phyloP scores from a whole-genome alignment of 2,329 filamentous ascomycete genomes.

The Xylaria polymorpha region DNA sequence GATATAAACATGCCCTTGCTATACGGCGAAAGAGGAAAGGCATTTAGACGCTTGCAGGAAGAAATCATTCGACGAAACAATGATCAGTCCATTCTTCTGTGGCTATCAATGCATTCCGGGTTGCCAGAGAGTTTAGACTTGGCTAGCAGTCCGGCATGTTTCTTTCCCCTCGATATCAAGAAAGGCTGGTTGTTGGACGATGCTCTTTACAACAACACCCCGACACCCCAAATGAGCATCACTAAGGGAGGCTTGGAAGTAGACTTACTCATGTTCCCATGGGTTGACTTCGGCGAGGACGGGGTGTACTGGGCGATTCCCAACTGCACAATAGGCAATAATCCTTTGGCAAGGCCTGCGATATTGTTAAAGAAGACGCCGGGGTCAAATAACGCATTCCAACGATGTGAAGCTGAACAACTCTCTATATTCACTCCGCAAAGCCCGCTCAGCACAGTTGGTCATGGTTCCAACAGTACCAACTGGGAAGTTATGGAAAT shows the following conservation, averaged over 20 bases:
- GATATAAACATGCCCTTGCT: slow-evolving; percentile 33
- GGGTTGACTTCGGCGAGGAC: background rate
- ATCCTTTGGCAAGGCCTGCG: slow-evolving; percentile 13
- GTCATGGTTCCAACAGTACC: background rate
- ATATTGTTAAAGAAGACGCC: background rate
- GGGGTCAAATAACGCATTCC: background rate
- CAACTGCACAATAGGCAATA: slow-evolving; percentile 21
- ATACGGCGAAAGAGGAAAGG: slow-evolving; percentile 24
- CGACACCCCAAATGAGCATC: background rate
- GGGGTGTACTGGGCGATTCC: background rate
- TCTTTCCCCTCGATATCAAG: slow-evolving; percentile 9
- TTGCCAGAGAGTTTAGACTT: background rate
- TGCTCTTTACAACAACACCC: too few species aligned
- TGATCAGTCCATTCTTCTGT: slow-evolving; percentile 28
- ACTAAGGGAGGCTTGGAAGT: slow-evolving; percentile 18
- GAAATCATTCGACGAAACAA: slow-evolving; percentile 23
- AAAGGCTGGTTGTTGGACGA: slow-evolving; percentile 6
- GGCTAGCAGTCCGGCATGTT: background rate
- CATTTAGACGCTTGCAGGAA: slow-evolving; percentile 30
- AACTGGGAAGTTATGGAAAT: too few species aligned
- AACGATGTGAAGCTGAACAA: background rate
- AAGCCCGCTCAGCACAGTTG: background rate
- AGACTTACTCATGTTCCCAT: slow-evolving; percentile 7
- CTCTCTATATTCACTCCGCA: background rate
- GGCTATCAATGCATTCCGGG: background rate